Evolutionary conservation across 176 grass and related monocot species (phyloP).

Genomic region (Paspalum vaginatum): DNA sequence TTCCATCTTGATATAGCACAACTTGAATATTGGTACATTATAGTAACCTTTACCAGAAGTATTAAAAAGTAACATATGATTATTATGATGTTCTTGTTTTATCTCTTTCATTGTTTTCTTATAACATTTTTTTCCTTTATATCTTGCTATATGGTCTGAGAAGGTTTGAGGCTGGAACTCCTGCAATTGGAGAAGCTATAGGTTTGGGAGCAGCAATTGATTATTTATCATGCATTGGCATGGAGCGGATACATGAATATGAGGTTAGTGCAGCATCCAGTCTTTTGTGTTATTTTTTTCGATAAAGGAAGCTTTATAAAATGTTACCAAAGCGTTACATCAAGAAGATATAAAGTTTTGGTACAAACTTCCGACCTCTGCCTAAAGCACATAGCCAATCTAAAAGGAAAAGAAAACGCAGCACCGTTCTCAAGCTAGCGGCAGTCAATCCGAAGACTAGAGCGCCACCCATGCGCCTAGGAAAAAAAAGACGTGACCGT

Average conservation of each 20-base stretch:
- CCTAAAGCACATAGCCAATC: no score
- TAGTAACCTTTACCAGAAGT: neutral
- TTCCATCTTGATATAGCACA: neutral
- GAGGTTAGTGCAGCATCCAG: slow-evolving; percentile 53
- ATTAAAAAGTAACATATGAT: neutral
- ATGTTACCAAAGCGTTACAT: no score
- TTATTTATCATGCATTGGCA: slow-evolving; percentile 77
- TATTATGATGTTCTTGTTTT: neutral
- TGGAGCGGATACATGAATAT: slow-evolving; percentile 85
- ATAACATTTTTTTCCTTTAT: neutral
- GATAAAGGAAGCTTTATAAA: no score
- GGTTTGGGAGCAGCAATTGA: slow-evolving; percentile 83
- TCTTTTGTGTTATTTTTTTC: slow-evolving; percentile 31
- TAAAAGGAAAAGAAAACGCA: no score
- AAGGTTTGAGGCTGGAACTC: slow-evolving; percentile 97
- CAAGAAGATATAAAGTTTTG: no score
- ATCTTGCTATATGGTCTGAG: neutral
- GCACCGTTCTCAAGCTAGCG: no score
- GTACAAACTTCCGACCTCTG: no score
- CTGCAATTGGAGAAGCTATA: slow-evolving; percentile 89
- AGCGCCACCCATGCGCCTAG: no score
- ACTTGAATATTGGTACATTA: neutral
- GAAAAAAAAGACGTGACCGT: no score
- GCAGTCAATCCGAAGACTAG: no score
- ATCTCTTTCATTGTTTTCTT: neutral